These are phyloP conservation scores for Hansfordia pulvinata DNA, from an alignment of 2,329 filamentous ascomycete genomes.

Conservation along the genomic window DNA sequence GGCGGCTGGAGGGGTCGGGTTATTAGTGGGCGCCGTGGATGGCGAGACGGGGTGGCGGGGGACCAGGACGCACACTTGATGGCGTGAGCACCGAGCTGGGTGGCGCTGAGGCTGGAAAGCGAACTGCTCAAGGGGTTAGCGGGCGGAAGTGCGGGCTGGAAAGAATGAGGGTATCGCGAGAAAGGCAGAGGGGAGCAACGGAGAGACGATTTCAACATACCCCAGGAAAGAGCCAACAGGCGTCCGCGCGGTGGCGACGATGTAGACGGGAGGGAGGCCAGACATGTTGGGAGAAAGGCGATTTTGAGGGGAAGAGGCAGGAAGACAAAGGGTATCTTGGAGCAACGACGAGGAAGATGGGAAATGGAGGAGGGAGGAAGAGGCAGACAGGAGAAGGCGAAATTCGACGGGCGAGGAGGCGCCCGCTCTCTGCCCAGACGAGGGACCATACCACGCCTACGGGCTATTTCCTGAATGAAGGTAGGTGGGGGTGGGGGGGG, in stretches of 20 bases:
- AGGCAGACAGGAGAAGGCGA: no score
- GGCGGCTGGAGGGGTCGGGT: constrained; percentile 36
- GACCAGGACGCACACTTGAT: constrained; percentile 71
- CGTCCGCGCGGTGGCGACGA: constrained; percentile 82
- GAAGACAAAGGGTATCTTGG: no score
- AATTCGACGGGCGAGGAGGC: no score
- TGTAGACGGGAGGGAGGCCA: constrained; percentile 79
- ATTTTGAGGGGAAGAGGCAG: no score
- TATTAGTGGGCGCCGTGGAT: constrained; percentile 1
- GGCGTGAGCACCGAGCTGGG: constrained; percentile 76
- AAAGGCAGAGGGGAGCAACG: constrained; percentile 3
- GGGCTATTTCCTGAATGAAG: no score
- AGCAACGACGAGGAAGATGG: no score
- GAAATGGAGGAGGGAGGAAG: no score
- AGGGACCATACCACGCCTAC: no score
- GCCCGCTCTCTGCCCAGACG: no score
- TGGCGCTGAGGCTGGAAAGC: constrained; percentile 73
- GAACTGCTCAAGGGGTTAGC: constrained; percentile 44
- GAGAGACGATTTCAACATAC: constrained; percentile 32
- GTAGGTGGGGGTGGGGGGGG: no score
- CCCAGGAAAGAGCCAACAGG: constrained; percentile 91
- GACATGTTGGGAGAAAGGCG: constrained; percentile 56
- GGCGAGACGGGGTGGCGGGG: neutral
- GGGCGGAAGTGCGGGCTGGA: no score
- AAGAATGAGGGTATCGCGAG: no score